Conservation (phyloP, 768 basidiomycete species). For the Hypholoma fasciculare region DNA sequence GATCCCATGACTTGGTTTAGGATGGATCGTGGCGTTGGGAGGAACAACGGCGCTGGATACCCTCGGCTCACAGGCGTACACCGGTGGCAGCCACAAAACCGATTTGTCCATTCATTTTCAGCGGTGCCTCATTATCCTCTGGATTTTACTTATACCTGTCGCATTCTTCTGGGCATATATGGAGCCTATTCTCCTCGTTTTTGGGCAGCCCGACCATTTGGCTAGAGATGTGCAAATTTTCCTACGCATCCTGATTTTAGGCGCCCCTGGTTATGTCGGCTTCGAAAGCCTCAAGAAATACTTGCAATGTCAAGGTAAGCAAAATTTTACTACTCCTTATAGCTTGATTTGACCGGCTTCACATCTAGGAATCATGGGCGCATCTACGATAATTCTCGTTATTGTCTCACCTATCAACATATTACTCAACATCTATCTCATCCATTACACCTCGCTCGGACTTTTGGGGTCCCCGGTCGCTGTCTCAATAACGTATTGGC, state of each 20-base stretch:
- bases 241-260: conserved; percentile 62
- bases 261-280: conserved; percentile 72
- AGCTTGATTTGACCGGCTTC: background rate
- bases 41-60: conserved; percentile 82
- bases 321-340: background rate
- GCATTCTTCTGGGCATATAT: conserved; percentile 63
- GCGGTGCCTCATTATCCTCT: conserved; percentile 65
- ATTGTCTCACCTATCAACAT: conserved; percentile 70
- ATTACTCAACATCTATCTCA: conserved; percentile 54
- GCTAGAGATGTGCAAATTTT: conserved; percentile 64
- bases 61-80: conserved; percentile 76
- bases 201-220: conserved; percentile 61
- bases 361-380: conserved; percentile 67
- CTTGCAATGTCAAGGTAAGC: conserved; percentile 73
- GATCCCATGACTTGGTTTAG: conserved; percentile 56
- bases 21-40: conserved; percentile 76
- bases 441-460: conserved; percentile 64
- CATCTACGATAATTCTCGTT: conserved; percentile 63
- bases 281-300: conserved; percentile 82
- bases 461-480: conserved; percentile 69
- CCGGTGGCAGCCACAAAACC: conserved; percentile 55
- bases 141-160: conserved; percentile 64
- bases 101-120: conserved; percentile 75
- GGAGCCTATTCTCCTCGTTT: conserved; percentile 57
- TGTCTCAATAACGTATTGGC: conserved; percentile 68